Conservation (phyloP, 148 eudicot genomes). For the Beta vulgaris region DNA sequence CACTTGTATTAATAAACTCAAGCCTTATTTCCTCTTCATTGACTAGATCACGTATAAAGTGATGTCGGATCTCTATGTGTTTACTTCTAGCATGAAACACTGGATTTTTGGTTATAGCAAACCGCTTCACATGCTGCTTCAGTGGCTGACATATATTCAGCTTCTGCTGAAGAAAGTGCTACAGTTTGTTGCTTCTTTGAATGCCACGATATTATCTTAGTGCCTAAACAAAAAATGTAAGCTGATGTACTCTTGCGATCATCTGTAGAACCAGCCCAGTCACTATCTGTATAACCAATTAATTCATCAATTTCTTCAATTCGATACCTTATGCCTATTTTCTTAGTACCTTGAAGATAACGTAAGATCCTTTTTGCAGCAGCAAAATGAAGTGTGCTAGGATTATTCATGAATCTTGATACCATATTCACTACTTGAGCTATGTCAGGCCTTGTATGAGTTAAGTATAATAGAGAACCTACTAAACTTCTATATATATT, state of each 20-base stretch:
- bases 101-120: too few relatives aligned
- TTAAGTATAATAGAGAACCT: too few relatives aligned
- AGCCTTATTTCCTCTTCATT: neutral
- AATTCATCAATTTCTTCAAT: neutral
- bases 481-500: neutral
- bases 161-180: constrained; percentile 4
- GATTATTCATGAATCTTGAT: too few relatives aligned
- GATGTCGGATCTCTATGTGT: neutral
- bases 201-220: too few relatives aligned
- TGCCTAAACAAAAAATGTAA: neutral
- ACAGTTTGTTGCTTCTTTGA: neutral
- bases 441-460: too few relatives aligned
- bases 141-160: neutral
- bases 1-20: neutral
- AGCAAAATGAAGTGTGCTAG: too few relatives aligned
- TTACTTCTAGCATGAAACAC: neutral
- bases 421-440: too few relatives aligned
- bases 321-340: neutral
- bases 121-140: constrained; percentile 1
- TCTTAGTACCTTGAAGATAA: too few relatives aligned
- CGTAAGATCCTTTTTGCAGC: too few relatives aligned
- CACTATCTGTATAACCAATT: neutral
- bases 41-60: neutral
- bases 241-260: constrained; percentile 1
- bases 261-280: neutral